Base-by-base conservation (phyloP, 2,329 filamentous ascomycete genomes). In the Apiospora kogelbergensis region DNA sequence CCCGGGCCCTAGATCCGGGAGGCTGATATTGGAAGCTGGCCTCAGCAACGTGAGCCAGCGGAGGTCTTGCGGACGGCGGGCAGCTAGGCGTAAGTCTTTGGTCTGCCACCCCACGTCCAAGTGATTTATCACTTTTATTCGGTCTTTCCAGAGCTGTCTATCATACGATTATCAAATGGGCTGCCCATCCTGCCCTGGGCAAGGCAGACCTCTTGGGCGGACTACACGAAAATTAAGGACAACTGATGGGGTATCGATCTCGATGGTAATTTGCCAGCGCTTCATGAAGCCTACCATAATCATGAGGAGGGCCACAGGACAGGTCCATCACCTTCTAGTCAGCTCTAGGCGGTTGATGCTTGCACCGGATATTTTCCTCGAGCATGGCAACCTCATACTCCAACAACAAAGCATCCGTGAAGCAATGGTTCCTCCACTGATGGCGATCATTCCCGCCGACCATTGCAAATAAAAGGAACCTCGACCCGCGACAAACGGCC, bases 181-280 rank as follows among this genome's bases (percentile, higher is more conserved):
- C n/a, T 60, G 11, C 53, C 53, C 30, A 60, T 37, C 26, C 53
- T 13, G 4, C 17, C 30, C 17, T 60, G 33, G 30, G 13, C 17
- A n/a, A 60, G 53, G 53, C 53, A 30, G 53, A 37, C 53, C 53
- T 60, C 10, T 20, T 60, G 53, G 53, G 30, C 53, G 30, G 53
- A 60, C 53, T 60, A 60, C 48, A 15, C 48, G 15, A 60, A 57
- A 60, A 60, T 60, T 37, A 60, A 37, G n/a, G 53, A 60, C 53
- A 60, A n/a, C 30, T 60, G 20, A 37, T 37, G 17, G 53, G 30
- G 30, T n/a, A 17, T 22, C 53, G 30, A 60, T 60, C 53, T 60
- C 53, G 53, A 60, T 60, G 53, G 17, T 60, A 60, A 37, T 60
- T 60, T 60, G 20, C 53, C 26, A 26, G 48, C 33, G 26, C 26